Base-by-base conservation (phyloP, 1,139 yeast genomes). In the Hyphopichia khmerensis region DNA sequence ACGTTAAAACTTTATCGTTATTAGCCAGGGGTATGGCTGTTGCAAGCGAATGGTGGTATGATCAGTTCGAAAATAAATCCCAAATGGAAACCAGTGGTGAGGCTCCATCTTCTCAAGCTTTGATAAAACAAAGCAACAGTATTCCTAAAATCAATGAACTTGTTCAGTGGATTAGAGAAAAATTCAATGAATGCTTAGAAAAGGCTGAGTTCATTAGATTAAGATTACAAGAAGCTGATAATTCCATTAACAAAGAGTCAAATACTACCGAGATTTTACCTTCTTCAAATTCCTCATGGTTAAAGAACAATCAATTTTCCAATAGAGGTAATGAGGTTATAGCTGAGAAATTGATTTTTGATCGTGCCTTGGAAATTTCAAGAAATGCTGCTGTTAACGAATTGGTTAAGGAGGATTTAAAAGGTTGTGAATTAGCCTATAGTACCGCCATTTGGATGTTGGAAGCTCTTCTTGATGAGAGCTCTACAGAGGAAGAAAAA, bases 391-490 rank as follows among this genome's bases (percentile, higher is more conserved):
- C 98, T 0, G 85, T 85, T 41, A 82, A 84, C 57, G 99, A 93
- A 62, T 72, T 89, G 52, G 81, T 80, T 23, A 85, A 87, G 36
- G 88, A 82, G 45, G 91, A 87, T 58, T 67, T 87, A 43, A 75
- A 77, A 39, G 89, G 87, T 8, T 91, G 97, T 64, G 96, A 90
- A 62, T 65, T 87, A 48, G 87, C 93, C 3, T 93, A 93, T 60
- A 88, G 95, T 8, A 87, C 96, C 0, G 86, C 96, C 0, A 79
- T 91, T 44, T 91, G 97, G 97, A 88, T 93, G 96, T 68, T 93
- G 54, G 95, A 89, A 58, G 89, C 96, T 1, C 68, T 91, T 35
- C 65, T 90, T 39, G 90, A 84, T 48, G 80, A 75, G 41, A 83
- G 79, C 23, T 36, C 46, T 11, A 39, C 54, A 10, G 62, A 65